A percentile compares a stretch with the other conserved stretches of the same genome.
Evolutionary conservation across 176 grass and related monocot species (phyloP).

Genomic region (Poa pratensis): DNA sequence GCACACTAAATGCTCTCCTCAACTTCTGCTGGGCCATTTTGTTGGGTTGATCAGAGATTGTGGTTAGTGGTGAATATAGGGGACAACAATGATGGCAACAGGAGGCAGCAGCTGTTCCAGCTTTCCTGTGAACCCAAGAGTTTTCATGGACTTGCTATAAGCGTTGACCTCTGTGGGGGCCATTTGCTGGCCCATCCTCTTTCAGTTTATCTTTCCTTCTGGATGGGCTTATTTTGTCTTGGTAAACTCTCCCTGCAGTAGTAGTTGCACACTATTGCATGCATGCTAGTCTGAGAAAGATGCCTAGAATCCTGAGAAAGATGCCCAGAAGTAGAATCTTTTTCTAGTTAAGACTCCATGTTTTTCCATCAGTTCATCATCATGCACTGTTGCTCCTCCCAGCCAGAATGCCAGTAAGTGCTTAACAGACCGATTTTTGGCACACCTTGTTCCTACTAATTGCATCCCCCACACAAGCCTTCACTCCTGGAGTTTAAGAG

Average conservation of each 20-base stretch:
- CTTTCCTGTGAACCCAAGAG: neutral
- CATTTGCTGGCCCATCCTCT: slow-evolving; percentile 28
- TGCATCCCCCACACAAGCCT: neutral
- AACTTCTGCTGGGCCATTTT: neutral
- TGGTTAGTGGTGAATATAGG: neutral
- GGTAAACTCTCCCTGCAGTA: neutral
- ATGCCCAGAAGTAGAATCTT: no score
- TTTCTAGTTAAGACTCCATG: no score
- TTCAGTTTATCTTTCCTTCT: neutral
- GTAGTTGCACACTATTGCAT: neutral
- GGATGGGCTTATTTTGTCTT: no score
- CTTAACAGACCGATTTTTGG: no score
- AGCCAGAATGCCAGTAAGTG: no score
- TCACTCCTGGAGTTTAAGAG: neutral
- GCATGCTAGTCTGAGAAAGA: neutral
- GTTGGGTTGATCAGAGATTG: neutral
- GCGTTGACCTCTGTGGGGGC: neutral
- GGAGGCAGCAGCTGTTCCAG: slow-evolving; percentile 15
- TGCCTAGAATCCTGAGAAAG: neutral
- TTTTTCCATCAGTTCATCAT: no score
- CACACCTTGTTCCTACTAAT: neutral
- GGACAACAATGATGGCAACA: slow-evolving; percentile 25
- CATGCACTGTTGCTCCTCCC: no score
- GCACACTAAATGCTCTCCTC: neutral
- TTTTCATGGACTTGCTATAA: slow-evolving; percentile 8